Conservation (phyloP, 1,139 yeast genomes). For the Arxiozyma slooffiae region DNA sequence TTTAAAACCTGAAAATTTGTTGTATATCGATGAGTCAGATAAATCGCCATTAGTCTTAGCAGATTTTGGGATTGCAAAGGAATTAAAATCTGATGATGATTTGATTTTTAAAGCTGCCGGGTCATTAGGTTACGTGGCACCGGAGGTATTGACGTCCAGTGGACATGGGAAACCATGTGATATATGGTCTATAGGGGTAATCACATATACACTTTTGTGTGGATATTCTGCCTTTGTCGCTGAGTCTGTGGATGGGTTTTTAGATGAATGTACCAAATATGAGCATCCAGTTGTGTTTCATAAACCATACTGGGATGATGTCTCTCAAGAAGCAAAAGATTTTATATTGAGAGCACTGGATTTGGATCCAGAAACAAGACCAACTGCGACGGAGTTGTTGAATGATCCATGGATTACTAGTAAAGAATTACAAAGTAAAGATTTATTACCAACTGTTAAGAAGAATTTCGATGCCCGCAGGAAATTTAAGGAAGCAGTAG, state of each 20-base stretch:
- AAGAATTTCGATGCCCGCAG: constrained; percentile 76
- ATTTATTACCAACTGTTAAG: constrained; percentile 61
- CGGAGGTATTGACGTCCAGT: constrained; percentile 64
- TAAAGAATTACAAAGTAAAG: constrained; percentile 42
- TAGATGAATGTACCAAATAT: constrained; percentile 68
- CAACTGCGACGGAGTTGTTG: constrained; percentile 55
- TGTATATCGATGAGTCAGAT: constrained; percentile 40
- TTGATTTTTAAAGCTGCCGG: constrained; percentile 75
- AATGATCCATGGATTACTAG: constrained; percentile 61
- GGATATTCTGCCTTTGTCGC: constrained; percentile 91
- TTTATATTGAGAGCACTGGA: constrained; percentile 61
- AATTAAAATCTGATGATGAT: constrained; percentile 47
- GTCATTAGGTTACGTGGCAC: constrained; percentile 89
- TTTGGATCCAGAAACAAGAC: constrained; percentile 54
- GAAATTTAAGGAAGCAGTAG: constrained; percentile 80
- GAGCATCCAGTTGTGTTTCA: constrained; percentile 62
- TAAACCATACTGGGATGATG: constrained; percentile 74
- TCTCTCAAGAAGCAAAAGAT: constrained; percentile 63
- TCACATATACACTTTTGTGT: constrained; percentile 78
- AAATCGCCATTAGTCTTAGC: constrained; percentile 72
- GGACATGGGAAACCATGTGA: constrained; percentile 94
- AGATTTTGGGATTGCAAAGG: constrained; percentile 87
- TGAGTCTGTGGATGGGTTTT: constrained; percentile 70
- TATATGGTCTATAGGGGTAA: constrained; percentile 86
- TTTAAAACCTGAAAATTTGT: constrained; percentile 79